Conservation (phyloP, 2,329 filamentous ascomycete species). For the Fusarium sulawesiense region DNA sequence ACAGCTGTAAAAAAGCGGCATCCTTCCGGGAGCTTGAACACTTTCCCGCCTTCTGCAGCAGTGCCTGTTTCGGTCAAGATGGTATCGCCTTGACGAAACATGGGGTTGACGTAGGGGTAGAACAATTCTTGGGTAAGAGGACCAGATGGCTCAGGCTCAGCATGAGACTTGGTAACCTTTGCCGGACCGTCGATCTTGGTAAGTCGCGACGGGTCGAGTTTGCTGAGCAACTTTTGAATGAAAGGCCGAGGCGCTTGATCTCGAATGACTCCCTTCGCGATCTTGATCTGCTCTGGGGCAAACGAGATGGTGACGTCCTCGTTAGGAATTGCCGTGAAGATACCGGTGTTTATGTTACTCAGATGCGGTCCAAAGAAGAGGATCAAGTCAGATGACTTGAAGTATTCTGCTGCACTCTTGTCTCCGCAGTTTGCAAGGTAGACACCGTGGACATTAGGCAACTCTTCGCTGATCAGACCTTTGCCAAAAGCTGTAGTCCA, state of each 20-base stretch:
- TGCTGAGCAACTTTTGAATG: background rate
- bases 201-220: background rate
- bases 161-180: background rate
- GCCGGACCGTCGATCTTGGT: background rate
- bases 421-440: conserved; percentile 3
- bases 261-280: background rate
- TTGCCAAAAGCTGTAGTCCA: conserved; percentile 22
- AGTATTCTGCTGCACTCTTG: background rate
- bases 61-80: conserved; percentile 18
- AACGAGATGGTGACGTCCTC: conserved; percentile 2
- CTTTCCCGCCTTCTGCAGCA: conserved; percentile 19
- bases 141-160: background rate
- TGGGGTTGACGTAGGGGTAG: conserved; percentile 13
- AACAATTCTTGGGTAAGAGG: conserved; percentile 1
- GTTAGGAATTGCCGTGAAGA: conserved; percentile 6
- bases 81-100: conserved; percentile 7
- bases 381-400: conserved; percentile 10
- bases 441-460: conserved; percentile 13
- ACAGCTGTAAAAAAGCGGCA: conserved; percentile 12
- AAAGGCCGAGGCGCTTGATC: background rate
- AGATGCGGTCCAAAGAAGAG: conserved; percentile 17
- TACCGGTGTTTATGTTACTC: conserved; percentile 18
- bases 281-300: conserved; percentile 3
- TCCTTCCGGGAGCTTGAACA: background rate
- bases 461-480: conserved; percentile 6